Evolutionary conservation across 805 yeast species (phyloP), one percentile per base, ranked within the genome.

Genomic region (Yamadazyma phyllophila): DNA sequence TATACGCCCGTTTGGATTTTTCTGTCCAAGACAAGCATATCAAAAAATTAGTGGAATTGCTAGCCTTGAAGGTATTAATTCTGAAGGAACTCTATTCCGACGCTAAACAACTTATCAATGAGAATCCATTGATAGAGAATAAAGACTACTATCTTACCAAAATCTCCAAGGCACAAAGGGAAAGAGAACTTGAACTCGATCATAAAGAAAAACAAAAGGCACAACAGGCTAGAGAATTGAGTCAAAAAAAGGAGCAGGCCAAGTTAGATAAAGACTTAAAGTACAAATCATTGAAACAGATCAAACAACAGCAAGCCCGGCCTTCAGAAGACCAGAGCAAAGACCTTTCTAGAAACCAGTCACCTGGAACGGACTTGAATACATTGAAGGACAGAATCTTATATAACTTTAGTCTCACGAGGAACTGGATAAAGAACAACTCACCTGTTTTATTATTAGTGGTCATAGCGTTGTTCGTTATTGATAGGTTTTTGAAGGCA

Each of bases 51-150:
- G 41, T 61, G 7, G 69, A 71, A 26, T 55, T 69, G 47, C 62
- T 61, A 45, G 62, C 66, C 13, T 66, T 62, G 49, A 66, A 69
- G 46, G 60, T 71, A 2, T 59, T 68, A 37, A 69, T 73, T 1
- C 59, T 58, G 10, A 47, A 57, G 13, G 62, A 63, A 31, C 51
- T 58, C 27, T 61, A 58, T 36, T 54, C 53, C 5, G 59, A 62
- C 26, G 69, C 76, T 2, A 51, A 41, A 32, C 45, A 26, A 26
- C 51, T 69, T 8, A 56, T 66, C n/a, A 51, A 53, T n/a, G 53
- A 54, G n/a, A 61, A 60, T 41, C 49, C 50, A 4, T 9, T 52
- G 2, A 55, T 53, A 24, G 48, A 33, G 10, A 50, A 48, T 12
- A 52, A 39, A 37, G 47, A 42, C 20, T 12, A 26, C 7, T 51